Conservation (phyloP, 2,329 filamentous ascomycete species). For the Beauveria bassiana region DNA sequence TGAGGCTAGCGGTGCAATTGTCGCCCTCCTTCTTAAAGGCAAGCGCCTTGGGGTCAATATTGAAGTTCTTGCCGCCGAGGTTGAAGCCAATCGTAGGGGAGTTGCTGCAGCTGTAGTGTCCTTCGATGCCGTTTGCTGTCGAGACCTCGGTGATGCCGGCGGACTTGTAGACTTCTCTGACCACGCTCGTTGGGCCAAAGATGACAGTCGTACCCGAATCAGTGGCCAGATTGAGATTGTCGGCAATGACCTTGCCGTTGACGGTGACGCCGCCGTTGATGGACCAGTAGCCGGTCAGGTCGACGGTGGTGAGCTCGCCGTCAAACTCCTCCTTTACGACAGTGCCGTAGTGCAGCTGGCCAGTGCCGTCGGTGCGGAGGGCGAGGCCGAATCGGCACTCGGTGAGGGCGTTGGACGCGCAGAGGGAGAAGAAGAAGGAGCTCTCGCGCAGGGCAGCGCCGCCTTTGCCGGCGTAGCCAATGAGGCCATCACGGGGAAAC, state of each 20-base stretch:
- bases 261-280: conserved; percentile 13
- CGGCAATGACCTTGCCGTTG: conserved; percentile 6
- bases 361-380: conserved; percentile 15
- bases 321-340: conserved; percentile 11
- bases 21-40: conserved; percentile 14
- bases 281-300: conserved; percentile 3
- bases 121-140: conserved; percentile 11
- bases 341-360: conserved; percentile 16
- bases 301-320: conserved; percentile 10
- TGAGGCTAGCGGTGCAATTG: conserved; percentile 15
- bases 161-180: conserved; percentile 11
- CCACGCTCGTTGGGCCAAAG: conserved; percentile 13
- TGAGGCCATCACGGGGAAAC: conserved; percentile 16
- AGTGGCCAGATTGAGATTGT: conserved; percentile 9
- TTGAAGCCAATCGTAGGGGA: conserved; percentile 14
- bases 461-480: conserved; percentile 14
- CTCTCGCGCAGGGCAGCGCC: conserved; percentile 8
- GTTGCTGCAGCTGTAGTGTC: conserved; percentile 14
- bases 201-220: conserved; percentile 17
- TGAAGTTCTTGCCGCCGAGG: conserved; percentile 14
- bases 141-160: conserved; percentile 13
- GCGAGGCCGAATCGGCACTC: conserved; percentile 17
- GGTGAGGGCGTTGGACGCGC: conserved; percentile 13
- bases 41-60: conserved; percentile 14
- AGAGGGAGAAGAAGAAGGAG: conserved; percentile 16